Conservation (phyloP, 2,329 filamentous ascomycete species). For the Didymella segeticola region DNA sequence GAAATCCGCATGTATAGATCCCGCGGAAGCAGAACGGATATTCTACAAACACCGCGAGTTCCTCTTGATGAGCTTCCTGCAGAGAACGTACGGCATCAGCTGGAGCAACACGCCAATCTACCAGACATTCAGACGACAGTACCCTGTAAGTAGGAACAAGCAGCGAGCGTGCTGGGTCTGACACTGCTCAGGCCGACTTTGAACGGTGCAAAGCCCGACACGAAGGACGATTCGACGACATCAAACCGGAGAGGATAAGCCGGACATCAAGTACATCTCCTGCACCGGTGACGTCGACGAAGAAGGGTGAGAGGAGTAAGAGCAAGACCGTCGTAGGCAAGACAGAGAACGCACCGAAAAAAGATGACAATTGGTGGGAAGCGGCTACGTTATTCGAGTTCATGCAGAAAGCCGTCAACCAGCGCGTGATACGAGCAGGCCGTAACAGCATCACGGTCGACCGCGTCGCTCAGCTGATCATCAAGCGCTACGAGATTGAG, state of each 20-base stretch:
- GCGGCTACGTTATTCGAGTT: conserved; percentile 48
- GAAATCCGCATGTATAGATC: conserved; percentile 34
- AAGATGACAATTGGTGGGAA: conserved; percentile 51
- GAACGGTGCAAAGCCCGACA: conserved; percentile 39
- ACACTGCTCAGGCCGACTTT: conserved; percentile 36
- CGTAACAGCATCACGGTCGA: conserved; percentile 43
- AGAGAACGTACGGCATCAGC: conserved; percentile 51
- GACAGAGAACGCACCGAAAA: conserved; percentile 35
- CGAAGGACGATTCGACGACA: conserved; percentile 35
- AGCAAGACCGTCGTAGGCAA: conserved; percentile 18
- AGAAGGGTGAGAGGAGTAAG: conserved; percentile 4
- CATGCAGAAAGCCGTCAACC: conserved; percentile 49
- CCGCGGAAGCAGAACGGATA: conserved; percentile 33
- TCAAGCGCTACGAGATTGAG: conserved; percentile 48
- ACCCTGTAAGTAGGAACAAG: conserved; percentile 36
- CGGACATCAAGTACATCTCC: conserved; percentile 21
- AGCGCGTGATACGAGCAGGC: conserved; percentile 35
- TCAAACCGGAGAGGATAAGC: conserved; percentile 18
- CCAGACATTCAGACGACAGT: conserved; percentile 48
- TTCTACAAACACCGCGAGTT: conserved; percentile 51
- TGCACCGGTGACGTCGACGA: conserved; percentile 3
- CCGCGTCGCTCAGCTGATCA: conserved; percentile 42
- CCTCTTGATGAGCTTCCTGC: conserved; percentile 54
- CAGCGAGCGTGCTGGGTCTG: conserved; percentile 1
- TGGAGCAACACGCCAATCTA: conserved; percentile 55